Evolutionary conservation across 1,284 basidiomycete species (phyloP), one percentile per base, ranked within the genome.

Genomic region (Trametes versicolor): DNA sequence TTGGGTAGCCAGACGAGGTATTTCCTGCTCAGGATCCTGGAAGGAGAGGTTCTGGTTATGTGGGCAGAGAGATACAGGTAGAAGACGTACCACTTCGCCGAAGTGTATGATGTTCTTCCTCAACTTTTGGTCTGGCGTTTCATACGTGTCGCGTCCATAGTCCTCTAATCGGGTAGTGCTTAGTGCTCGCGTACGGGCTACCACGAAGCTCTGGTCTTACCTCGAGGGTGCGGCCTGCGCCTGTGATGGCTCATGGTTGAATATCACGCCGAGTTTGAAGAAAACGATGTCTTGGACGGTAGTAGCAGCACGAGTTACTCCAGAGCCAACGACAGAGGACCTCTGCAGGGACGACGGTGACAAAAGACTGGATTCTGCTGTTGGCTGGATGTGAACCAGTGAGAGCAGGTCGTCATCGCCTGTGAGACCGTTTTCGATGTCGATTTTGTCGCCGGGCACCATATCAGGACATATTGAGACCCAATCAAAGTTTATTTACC

Each of bases 51-150:
- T 49, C 13, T 56, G n/a, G 39, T 41, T 50, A 8, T 23, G 39
- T 0, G 21, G 12, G 23, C 13, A 39, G 19, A 13, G 29, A 27
- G 3, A 21, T 2, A 17, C 0, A 36, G 10, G 45, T 4, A 39
- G 47, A 36, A 41, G n/a, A 82, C 92, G 81, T 75, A 95, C 94
- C 78, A 94, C 93, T 81, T 96, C 93, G 54, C 93, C 93, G 63
- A 93, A 82, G 73, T 88, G 90, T 72, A 94, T 81, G 67, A 95
- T 89, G 66, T 86, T 82, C 68, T 82, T 85, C 77, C 85, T 90
- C 63, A 94, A 79, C 71, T 87, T 89, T 62, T 91, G 85, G 67
- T 92, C 91, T 21, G 92, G 91, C 17, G 89, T 87, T 71, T 95
- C 94, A 69, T 80, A 78, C 41, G 79, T 71, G 62, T 90, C 87